Base-by-base conservation (phyloP, 2,329 filamentous ascomycete genomes). In the Bipolaris sorokiniana region DNA sequence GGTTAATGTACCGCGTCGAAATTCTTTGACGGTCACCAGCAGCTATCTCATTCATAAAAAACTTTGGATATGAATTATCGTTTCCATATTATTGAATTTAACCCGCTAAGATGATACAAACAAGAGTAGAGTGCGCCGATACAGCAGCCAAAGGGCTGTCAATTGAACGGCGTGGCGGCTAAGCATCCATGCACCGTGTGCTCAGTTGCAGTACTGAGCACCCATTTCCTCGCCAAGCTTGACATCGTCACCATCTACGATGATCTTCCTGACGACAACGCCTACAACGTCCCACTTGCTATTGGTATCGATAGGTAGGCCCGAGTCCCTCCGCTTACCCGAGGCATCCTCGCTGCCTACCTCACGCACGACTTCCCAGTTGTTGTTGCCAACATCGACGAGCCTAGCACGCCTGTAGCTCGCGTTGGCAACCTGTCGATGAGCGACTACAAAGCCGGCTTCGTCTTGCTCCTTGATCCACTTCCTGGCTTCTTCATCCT, bases 221-320 rank as follows among this genome's bases (percentile, higher is more conserved):
- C 68, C 69, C 23, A 75, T 41, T 58, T 74, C 72, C 18, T 71
- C 70, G n/a, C 72, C 72, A 16, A 76, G 61, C 46, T 57, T 67
- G 26, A 71, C 63, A 16, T 64, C 44, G 20, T 71, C 67, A 2
- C 70, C 68, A 18, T 69, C 64, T 3, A 70, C 60, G 5, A 71
- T 47, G 6, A 76, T 66, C 59, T 69, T 67, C 52, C 59, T 63
- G 1, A 74, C 68, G n/a, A 73, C 62, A 3, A 75, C 71, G 2
- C 72, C 73, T 1, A 76, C 71, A 6, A 71, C 66, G 58, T 76
- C 73, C 55, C 61, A 65, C 62, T 76, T 74, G 49, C 70, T 74
- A 33, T 69, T 65, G 3, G 73, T 76, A 49, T 58, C 64, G 2
- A 76, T 67, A 3, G 71, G 70, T 28, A 76, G 44, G 1, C 66